Conservation (phyloP, 73 alveolate species). For the Paramecium pentaurelia region DNA sequence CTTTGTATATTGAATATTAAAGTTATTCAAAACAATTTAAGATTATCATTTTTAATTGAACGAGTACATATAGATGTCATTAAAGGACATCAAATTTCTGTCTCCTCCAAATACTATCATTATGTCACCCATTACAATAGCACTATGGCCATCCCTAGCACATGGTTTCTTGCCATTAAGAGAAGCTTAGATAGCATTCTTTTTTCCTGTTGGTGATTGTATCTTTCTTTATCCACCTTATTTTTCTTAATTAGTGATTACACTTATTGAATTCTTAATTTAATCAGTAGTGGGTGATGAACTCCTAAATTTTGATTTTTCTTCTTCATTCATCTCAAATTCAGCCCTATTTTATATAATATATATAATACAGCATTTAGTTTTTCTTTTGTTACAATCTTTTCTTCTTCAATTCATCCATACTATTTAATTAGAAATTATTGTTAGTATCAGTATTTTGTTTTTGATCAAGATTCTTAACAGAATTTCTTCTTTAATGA, state of each 20-base stretch:
- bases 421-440: not conserved
- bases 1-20: not conserved
- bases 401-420: slow-evolving; percentile 23
- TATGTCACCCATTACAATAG: slow-evolving; percentile 74
- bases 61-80: slow-evolving; percentile 81
- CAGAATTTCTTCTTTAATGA: slow-evolving; percentile 31
- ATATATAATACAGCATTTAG: slow-evolving; percentile 3
- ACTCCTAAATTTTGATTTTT: slow-evolving; percentile 27
- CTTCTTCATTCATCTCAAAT: slow-evolving; percentile 56
- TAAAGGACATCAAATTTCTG: slow-evolving; percentile 97
- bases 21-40: not conserved
- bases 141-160: slow-evolving; percentile 98
- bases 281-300: slow-evolving; percentile 59
- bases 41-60: slow-evolving; percentile 12
- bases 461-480: not conserved
- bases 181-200: not conserved
- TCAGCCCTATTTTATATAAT: slow-evolving; percentile 16
- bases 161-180: slow-evolving; percentile 68
- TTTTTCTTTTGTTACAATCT: not conserved
- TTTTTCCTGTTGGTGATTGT: slow-evolving; percentile 26
- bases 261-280: slow-evolving; percentile 31
- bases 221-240: not conserved
- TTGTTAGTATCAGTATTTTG: not conserved
- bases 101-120: slow-evolving; percentile 98
- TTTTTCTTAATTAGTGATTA: slow-evolving; percentile 37